A percentile compares a stretch with the other conserved stretches of the same genome.
Evolutionary conservation across 768 basidiomycete species (phyloP).

Genomic region (Leccinum aurantiacum): DNA sequence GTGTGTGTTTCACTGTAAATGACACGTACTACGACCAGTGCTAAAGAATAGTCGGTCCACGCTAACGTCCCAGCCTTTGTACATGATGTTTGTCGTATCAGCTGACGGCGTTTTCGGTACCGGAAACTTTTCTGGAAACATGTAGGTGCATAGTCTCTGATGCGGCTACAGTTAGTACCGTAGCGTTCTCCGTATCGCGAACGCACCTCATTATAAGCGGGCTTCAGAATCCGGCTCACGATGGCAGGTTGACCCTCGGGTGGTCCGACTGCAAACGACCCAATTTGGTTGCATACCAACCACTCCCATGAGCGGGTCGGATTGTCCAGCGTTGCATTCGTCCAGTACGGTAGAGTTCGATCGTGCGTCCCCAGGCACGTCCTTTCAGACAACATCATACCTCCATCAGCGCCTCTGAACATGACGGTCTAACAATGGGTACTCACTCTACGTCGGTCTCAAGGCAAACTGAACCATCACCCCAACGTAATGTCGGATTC

Average conservation of each 20-base stretch:
- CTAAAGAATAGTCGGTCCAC: conserved; percentile 65
- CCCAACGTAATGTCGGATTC: background rate
- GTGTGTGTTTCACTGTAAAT: background rate
- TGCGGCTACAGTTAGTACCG: background rate
- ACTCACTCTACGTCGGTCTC: conserved; percentile 47
- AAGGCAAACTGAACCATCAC: conserved; percentile 49
- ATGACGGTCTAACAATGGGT: background rate
- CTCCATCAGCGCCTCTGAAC: conserved; percentile 33
- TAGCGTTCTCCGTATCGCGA: background rate
- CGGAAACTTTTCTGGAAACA: conserved; percentile 63
- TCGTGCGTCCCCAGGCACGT: conserved; percentile 46
- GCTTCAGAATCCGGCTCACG: conserved; percentile 35
- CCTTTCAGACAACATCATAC: conserved; percentile 23
- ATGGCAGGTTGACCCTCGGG: conserved; percentile 36
- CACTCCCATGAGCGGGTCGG: conserved; percentile 64
- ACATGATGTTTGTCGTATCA: conserved; percentile 44
- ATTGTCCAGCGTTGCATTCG: conserved; percentile 57
- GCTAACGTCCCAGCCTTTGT: conserved; percentile 63
- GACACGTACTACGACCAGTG: conserved; percentile 57
- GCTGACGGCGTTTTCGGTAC: conserved; percentile 45
- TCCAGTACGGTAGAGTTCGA: conserved; percentile 43
- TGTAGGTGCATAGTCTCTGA: conserved; percentile 68
- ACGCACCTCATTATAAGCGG: conserved; percentile 29
- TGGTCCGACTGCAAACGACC: conserved; percentile 44
- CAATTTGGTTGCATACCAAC: conserved; percentile 75